Percentiles rank a stretch among this genome's conserved stretches.
phyloP scores from a whole-genome alignment of 1,284 basidiomycete species.

The Apiotrichum akiyoshidainum region DNA sequence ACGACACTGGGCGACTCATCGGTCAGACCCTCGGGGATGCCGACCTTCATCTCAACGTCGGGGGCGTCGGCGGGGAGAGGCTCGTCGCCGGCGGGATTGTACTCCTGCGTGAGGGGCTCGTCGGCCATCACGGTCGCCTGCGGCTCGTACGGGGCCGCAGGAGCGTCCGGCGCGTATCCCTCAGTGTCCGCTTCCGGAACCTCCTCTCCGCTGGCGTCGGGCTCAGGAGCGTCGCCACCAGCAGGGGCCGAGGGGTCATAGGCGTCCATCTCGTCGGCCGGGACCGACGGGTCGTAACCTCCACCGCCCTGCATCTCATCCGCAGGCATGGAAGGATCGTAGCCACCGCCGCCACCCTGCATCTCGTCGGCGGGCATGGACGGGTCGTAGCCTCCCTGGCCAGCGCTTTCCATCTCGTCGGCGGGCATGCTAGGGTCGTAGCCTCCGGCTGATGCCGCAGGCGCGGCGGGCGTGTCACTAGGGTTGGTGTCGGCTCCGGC shows the following conservation, averaged over 20 bases:
- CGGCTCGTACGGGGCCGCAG: background rate
- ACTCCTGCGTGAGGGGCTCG: background rate
- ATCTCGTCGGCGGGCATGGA: conserved; percentile 7
- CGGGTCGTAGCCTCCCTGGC: conserved; percentile 7
- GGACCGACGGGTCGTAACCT: no score
- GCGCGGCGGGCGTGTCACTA: conserved; percentile 6
- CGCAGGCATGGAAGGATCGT: conserved; percentile 6
- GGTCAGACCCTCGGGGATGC: conserved; percentile 34
- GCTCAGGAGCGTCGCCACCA: no score
- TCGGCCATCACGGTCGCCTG: background rate
- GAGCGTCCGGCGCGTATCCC: no score
- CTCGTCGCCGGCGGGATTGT: background rate
- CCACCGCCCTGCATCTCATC: background rate
- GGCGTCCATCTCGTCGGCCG: background rate
- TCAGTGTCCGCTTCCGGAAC: background rate
- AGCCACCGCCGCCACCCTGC: background rate
- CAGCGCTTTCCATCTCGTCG: conserved; percentile 4
- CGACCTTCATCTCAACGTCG: conserved; percentile 13
- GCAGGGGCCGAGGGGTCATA: no score
- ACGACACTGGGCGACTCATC: conserved; percentile 36
- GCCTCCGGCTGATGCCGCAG: conserved; percentile 1
- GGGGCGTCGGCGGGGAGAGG: background rate
- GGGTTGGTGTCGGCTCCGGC: background rate
- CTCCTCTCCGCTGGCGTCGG: background rate
- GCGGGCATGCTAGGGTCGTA: conserved; percentile 11